phyloP scores from a whole-genome alignment of 805 yeast genomes.

The Metschnikowia chrysomelidarum region DNA sequence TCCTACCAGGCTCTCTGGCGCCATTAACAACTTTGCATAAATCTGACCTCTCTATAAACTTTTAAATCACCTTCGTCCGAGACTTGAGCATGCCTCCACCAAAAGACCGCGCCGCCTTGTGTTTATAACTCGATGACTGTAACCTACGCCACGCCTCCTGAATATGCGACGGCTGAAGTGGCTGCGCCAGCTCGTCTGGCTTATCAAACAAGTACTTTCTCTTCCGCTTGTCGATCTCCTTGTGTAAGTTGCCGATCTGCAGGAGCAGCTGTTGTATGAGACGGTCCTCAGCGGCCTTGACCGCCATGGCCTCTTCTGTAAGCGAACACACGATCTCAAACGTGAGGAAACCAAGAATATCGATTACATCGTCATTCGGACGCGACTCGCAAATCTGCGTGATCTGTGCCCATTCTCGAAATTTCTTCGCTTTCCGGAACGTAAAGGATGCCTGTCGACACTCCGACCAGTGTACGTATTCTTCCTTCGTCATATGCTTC shows the following conservation, averaged over 20 bases:
- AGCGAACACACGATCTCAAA: conserved; percentile 94
- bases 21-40: no score
- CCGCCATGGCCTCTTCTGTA: conserved; percentile 85
- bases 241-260: conserved; percentile 23
- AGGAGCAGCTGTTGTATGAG: conserved; percentile 24
- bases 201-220: conserved; percentile 73
- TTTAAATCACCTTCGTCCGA: conserved; percentile 49
- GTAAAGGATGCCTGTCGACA: conserved; percentile 98
- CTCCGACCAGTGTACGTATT: conserved; percentile 98
- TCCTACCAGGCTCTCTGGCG: no score
- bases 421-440: conserved; percentile 88
- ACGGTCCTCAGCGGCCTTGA: conserved; percentile 67
- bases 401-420: conserved; percentile 95
- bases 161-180: conserved; percentile 75
- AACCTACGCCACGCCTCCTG: conserved; percentile 86
- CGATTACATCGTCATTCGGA: conserved; percentile 95
- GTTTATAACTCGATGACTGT: conserved; percentile 56
- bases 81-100: conserved; percentile 63
- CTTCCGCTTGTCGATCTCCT: conserved; percentile 33
- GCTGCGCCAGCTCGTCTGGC: conserved; percentile 80
- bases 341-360: conserved; percentile 90
- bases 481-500: conserved; percentile 89
- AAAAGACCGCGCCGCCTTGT: conserved; percentile 65
- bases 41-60: no score
- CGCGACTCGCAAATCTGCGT: conserved; percentile 79